phyloP scores from a whole-genome alignment of 208 protist genomes.

The Leishmania turanica region DNA sequence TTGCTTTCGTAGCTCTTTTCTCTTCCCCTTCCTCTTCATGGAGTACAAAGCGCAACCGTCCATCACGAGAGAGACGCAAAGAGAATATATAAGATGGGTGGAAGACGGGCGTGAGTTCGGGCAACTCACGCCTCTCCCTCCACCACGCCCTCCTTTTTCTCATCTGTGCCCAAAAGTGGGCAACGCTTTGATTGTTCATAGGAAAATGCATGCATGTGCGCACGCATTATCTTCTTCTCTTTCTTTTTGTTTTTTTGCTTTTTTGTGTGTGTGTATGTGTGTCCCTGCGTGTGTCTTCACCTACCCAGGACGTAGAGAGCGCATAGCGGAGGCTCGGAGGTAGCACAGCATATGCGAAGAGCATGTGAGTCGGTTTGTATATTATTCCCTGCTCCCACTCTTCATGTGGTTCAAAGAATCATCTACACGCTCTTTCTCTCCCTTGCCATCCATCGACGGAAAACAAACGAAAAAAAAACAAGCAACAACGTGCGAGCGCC shows the following conservation, averaged over 20 bases:
- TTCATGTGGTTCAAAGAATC: not conserved
- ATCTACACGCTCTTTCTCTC: not conserved
- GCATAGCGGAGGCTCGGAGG: not conserved
- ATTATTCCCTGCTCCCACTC: not conserved
- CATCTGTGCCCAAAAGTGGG: too few species aligned
- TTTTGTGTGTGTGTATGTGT: not conserved
- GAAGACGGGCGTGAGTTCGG: not conserved
- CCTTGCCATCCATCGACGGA: not conserved
- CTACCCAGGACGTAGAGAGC: not conserved
- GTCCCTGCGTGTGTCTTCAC: not conserved
- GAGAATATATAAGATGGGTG: not conserved
- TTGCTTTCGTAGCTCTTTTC: not conserved
- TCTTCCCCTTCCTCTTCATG: not conserved
- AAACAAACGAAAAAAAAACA: not conserved
- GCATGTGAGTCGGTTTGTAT: not conserved
- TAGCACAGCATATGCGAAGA: not conserved
- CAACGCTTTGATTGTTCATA: not conserved
- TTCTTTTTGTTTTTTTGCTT: not conserved
- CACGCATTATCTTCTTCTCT: not conserved
- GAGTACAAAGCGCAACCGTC: not conserved
- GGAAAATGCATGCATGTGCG: not conserved
- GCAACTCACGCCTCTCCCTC: not conserved
- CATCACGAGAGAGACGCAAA: not conserved
- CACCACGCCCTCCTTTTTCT: not conserved
- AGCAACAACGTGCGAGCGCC: not conserved